Percentiles rank a stretch among this genome's conserved stretches.
Evolutionary conservation across 2,329 filamentous ascomycete species (phyloP).

Genomic region (Penicillium nordicum): DNA sequence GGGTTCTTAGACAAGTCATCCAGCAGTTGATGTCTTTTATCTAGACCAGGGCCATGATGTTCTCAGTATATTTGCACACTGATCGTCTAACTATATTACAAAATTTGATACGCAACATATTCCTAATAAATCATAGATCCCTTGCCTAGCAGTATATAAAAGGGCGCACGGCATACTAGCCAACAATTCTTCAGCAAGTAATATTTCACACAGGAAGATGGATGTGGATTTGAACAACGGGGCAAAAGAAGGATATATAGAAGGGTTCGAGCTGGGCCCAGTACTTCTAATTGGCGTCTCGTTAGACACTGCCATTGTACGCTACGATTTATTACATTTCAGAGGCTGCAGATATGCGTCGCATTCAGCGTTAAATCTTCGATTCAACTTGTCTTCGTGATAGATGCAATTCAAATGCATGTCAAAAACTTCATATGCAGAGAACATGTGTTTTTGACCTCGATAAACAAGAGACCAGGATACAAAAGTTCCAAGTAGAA

Average conservation of each 20-base stretch:
- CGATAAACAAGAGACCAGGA: not conserved
- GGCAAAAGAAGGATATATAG: not conserved
- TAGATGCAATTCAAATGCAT: constrained; percentile 17
- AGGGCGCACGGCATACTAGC: not conserved
- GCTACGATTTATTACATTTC: not conserved
- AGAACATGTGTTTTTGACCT: constrained; percentile 12
- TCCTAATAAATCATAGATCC: not conserved
- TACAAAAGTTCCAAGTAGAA: constrained; percentile 1
- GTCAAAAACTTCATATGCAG: constrained; percentile 18
- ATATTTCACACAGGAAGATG: not conserved
- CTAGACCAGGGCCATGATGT: not conserved
- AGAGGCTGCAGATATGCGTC: not conserved
- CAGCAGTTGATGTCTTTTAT: not conserved
- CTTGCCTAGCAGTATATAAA: too few relatives aligned
- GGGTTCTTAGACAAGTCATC: not conserved
- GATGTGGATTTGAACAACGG: not conserved
- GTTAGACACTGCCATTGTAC: not conserved
- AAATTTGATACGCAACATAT: not conserved
- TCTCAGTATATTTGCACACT: not conserved
- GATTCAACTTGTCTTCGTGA: constrained; percentile 21
- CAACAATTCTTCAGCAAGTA: not conserved
- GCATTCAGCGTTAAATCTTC: constrained; percentile 7
- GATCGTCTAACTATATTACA: too few relatives aligned
- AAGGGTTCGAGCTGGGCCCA: too few relatives aligned
- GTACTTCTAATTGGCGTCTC: not conserved